These are phyloP conservation scores for Pulveroboletus frians DNA, from an alignment of 768 basidiomycete species.

Conservation along the genomic window DNA sequence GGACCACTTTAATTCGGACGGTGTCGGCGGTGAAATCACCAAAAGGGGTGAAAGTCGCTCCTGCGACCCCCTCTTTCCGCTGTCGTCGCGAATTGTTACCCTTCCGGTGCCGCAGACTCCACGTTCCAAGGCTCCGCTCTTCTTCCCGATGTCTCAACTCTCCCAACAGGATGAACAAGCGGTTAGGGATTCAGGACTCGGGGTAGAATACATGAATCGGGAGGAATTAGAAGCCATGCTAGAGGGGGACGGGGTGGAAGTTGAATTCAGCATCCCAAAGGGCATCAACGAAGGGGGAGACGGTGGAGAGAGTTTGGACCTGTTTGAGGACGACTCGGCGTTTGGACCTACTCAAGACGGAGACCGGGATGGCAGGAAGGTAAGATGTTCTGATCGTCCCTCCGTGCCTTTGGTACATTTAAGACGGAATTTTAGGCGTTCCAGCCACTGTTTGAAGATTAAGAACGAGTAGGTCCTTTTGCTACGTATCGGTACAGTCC, in stretches of 20 bases:
- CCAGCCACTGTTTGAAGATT: constrained; percentile 33
- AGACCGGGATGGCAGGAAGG: constrained; percentile 23
- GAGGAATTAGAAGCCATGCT: constrained; percentile 51
- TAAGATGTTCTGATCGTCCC: constrained; percentile 3
- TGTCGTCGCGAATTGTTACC: constrained; percentile 18
- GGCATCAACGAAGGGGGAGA: constrained; percentile 7
- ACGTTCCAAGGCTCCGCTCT: constrained; percentile 28
- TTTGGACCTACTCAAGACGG: constrained; percentile 30
- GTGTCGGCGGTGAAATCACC: not conserved
- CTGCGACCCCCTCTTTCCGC: constrained; percentile 21
- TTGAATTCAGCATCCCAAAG: constrained; percentile 21
- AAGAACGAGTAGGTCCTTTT: constrained; percentile 1
- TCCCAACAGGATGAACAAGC: constrained; percentile 50
- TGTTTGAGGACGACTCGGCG: constrained; percentile 27
- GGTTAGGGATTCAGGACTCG: constrained; percentile 58
- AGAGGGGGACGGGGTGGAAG: constrained; percentile 32
- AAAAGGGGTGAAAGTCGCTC: constrained; percentile 5
- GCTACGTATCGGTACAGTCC: not conserved
- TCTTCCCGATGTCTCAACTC: constrained; percentile 54
- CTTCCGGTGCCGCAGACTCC: constrained; percentile 6
- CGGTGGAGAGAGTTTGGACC: constrained; percentile 23
- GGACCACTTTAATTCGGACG: constrained; percentile 6
- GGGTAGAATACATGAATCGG: constrained; percentile 59
- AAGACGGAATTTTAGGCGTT: constrained; percentile 18
- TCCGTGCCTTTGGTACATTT: not conserved